Conservation (phyloP, 148 eudicot genomes). For the Amaranthus palmeri region DNA sequence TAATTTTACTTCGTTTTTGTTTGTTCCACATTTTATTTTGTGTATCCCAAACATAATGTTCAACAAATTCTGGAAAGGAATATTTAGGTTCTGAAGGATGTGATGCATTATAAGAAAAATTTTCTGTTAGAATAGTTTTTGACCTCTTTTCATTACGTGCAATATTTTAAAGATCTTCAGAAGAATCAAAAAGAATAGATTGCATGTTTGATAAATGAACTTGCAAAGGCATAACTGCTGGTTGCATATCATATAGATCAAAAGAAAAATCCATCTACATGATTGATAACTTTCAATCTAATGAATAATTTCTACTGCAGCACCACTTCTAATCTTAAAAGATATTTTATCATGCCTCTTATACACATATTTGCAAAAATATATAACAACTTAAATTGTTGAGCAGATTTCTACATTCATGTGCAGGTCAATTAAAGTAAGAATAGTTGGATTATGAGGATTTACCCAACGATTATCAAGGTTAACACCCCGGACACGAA, state of each 20-base stretch:
- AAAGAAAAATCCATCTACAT: neutral
- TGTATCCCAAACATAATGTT: too few relatives aligned
- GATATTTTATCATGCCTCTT: constrained; percentile 10
- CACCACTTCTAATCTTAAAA: neutral
- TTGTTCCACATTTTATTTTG: too few relatives aligned
- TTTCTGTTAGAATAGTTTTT: neutral
- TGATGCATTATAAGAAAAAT: neutral
- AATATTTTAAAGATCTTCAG: neutral
- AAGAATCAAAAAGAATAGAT: neutral
- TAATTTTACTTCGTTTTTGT: too few relatives aligned
- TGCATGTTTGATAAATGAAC: neutral
- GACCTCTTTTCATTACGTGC: neutral
- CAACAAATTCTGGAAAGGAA: neutral
- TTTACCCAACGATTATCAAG: neutral
- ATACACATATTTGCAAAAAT: neutral
- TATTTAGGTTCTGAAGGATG: neutral
- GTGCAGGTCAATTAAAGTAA: neutral
- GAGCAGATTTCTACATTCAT: neutral
- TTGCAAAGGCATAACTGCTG: neutral
- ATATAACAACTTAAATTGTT: neutral
- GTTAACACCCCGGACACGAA: neutral
- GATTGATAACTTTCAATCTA: constrained; percentile 11
- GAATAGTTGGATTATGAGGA: neutral
- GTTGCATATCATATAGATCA: neutral
- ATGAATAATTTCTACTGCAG: neutral